Percentiles rank a stretch among this genome's conserved stretches.
phyloP scores from a whole-genome alignment of 139 green algal genomes.

The Haematococcus sp. region DNA sequence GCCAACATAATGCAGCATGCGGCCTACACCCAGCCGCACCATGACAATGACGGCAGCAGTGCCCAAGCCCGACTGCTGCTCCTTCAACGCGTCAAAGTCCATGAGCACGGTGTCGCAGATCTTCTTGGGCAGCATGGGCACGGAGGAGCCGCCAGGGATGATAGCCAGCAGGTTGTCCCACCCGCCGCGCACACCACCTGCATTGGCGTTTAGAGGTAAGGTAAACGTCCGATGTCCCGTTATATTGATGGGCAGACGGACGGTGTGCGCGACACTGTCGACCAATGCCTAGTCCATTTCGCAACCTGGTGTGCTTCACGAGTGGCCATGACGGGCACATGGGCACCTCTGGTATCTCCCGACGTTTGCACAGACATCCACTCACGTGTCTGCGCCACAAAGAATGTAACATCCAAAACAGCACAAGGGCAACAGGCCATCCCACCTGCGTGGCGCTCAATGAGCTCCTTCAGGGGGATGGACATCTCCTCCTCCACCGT shows the following conservation, averaged over 20 bases:
- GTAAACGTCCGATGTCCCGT: no score
- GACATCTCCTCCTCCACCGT: conserved; percentile 99
- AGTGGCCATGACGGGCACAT: no score
- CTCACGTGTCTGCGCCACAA: no score
- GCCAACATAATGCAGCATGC: not conserved
- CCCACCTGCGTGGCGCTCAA: conserved; percentile 87
- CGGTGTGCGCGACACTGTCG: no score
- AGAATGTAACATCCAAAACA: no score
- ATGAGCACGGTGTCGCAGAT: conserved; percentile 77
- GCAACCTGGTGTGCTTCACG: no score
- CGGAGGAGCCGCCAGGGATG: conserved; percentile 95
- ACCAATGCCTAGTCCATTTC: no score
- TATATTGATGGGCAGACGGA: no score
- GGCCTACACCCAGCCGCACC: conserved; percentile 19
- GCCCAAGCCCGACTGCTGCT: conserved; percentile 81
- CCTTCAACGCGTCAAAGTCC: conserved; percentile 98
- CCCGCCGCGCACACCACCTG: conserved; percentile 89
- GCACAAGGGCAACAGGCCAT: no score
- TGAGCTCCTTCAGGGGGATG: conserved; percentile 94
- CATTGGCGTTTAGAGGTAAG: no score
- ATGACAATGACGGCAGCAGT: conserved; percentile 99
- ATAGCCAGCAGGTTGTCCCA: conserved; percentile 99
- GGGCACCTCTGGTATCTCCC: no score
- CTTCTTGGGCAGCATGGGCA: conserved; percentile 88
- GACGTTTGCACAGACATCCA: no score